phyloP scores from a whole-genome alignment of 306 rosid species.

The Pyrus communis region DNA sequence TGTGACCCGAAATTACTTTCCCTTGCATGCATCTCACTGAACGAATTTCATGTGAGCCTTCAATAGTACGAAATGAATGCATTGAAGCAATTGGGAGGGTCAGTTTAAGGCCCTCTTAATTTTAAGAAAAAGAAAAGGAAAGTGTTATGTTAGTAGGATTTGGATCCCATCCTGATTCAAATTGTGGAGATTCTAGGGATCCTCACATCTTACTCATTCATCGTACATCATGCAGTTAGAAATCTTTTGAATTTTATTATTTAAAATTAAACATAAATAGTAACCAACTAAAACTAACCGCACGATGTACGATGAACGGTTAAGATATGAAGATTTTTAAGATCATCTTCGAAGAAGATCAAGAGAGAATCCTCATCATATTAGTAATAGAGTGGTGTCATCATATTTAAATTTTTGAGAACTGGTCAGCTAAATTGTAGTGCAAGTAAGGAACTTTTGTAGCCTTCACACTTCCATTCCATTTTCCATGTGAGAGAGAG shows the following conservation, averaged over 20 bases:
- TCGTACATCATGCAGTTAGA: no score
- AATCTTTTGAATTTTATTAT: no score
- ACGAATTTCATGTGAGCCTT: background rate
- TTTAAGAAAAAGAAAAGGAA: background rate
- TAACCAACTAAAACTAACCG: no score
- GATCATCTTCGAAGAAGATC: no score
- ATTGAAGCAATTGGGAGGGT: background rate
- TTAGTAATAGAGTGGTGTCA: background rate
- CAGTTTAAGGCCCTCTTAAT: background rate
- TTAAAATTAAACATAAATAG: no score
- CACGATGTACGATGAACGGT: accelerated
- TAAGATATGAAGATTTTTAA: no score
- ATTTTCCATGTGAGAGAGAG: background rate
- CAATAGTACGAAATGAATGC: background rate
- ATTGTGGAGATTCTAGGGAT: no score
- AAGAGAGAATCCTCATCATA: no score
- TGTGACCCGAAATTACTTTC: no score
- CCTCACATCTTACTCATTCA: no score
- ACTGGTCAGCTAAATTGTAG: background rate
- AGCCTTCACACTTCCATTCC: background rate
- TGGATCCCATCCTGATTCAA: no score
- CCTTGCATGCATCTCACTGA: no score
- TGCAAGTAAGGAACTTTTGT: background rate
- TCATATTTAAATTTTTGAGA: background rate
- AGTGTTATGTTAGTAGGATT: background rate